Percentiles rank a stretch among this genome's conserved stretches.
Evolutionary conservation across 2,329 filamentous ascomycete genomes (phyloP).

Genomic region (Apiospora phragmitis): DNA sequence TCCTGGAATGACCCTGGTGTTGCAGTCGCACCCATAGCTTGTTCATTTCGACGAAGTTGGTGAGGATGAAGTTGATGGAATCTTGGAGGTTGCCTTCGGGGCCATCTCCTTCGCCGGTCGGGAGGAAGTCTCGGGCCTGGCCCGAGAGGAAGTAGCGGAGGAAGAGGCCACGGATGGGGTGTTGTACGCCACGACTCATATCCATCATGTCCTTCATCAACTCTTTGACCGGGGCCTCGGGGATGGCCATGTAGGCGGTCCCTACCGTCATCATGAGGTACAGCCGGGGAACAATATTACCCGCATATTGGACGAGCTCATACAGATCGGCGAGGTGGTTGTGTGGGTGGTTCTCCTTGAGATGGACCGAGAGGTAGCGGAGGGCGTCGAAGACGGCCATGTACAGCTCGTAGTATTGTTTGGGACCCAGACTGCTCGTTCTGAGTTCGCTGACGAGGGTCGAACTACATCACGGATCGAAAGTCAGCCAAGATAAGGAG

Average conservation of each 20-base stretch:
- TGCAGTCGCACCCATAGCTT: constrained; percentile 98
- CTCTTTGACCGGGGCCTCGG: constrained; percentile 97
- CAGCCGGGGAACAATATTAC: constrained; percentile 92
- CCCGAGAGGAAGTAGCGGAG: constrained; percentile 94
- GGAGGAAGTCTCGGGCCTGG: constrained; percentile 87
- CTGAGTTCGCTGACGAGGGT: constrained; percentile 98
- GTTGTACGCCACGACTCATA: constrained; percentile 97
- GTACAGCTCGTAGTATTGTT: constrained; percentile 99
- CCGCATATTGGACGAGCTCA: constrained; percentile 96
- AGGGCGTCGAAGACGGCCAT: constrained; percentile 99
- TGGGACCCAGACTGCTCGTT: constrained; percentile 94
- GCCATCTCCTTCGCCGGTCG: constrained; percentile 79
- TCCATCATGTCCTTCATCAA: constrained; percentile 99
- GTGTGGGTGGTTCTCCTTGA: constrained; percentile 94
- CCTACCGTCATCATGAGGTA: constrained; percentile 99
- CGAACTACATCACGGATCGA: constrained; percentile 62
- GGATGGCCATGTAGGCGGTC: constrained; percentile 98
- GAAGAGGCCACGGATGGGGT: constrained; percentile 93
- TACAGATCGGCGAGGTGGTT: constrained; percentile 98
- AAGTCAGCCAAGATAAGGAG: constrained; percentile 19
- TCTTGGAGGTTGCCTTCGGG: constrained; percentile 95
- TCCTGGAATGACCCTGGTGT: constrained; percentile 97
- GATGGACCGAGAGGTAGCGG: constrained; percentile 92
- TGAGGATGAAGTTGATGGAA: constrained; percentile 96
- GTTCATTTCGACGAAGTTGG: constrained; percentile 99